phyloP scores from a whole-genome alignment of 257 asterid genomes.

The Thymus mandschuricus region DNA sequence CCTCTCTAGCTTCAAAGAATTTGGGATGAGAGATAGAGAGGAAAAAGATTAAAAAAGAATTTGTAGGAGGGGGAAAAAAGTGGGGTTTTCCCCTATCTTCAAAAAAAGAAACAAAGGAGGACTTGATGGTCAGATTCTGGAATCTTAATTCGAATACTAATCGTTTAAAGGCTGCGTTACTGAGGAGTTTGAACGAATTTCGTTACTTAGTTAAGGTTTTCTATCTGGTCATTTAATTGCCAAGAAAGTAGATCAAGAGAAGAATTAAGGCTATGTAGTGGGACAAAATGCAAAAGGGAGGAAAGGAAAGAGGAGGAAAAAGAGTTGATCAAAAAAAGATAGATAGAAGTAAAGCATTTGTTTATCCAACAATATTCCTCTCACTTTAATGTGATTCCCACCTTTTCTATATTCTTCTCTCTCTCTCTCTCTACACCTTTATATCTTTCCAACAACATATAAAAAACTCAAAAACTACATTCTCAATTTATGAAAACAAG shows the following conservation, averaged over 20 bases:
- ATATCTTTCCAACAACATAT: not conserved
- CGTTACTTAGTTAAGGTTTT: no score
- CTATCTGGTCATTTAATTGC: no score
- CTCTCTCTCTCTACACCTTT: constrained; percentile 2
- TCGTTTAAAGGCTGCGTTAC: no score
- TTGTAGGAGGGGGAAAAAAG: constrained; percentile 10
- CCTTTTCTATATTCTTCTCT: constrained; percentile 31
- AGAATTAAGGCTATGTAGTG: no score
- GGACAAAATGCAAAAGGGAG: not conserved
- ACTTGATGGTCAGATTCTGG: constrained; percentile 24
- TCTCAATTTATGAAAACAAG: not conserved
- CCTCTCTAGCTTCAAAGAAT: no score
- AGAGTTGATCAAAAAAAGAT: constrained; percentile 2
- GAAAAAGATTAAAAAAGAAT: not conserved
- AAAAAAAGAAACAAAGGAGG: constrained; percentile 23
- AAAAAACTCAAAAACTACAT: not conserved
- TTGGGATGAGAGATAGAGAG: no score
- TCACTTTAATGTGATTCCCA: constrained; percentile 36
- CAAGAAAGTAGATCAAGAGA: no score
- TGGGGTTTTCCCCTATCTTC: not conserved
- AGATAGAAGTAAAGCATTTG: not conserved
- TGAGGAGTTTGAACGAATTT: no score
- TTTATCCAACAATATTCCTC: constrained; percentile 31
- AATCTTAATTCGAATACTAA: constrained; percentile 6
- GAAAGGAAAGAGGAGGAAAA: not conserved